Conservation (phyloP, 2,329 filamentous ascomycete species). For the Tolypocladium tundrense region DNA sequence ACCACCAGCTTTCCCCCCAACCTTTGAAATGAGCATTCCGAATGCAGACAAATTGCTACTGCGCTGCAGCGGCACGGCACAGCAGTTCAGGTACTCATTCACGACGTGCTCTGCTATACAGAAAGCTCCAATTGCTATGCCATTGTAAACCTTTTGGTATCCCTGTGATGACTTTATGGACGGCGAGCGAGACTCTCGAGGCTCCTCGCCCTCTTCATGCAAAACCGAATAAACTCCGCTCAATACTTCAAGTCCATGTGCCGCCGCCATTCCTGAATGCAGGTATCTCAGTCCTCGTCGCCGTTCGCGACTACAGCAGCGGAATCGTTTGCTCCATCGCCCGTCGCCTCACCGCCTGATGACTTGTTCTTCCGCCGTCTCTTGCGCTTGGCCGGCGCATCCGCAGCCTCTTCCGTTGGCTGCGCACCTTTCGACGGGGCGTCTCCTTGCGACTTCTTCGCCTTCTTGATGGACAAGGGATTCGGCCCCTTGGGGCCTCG, state of each 20-base stretch:
- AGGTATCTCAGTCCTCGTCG: constrained; percentile 10
- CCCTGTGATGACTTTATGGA: neutral
- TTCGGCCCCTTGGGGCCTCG: constrained; percentile 61
- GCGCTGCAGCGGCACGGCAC: neutral
- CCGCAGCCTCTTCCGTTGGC: constrained; percentile 11
- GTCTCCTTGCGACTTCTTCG: constrained; percentile 38
- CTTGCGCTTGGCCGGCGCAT: constrained; percentile 19
- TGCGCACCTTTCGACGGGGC: constrained; percentile 19
- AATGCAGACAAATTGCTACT: neutral
- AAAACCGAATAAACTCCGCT: neutral
- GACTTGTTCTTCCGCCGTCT: constrained; percentile 20
- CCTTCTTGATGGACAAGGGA: constrained; percentile 60
- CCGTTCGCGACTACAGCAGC: constrained; percentile 5
- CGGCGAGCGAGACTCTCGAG: neutral
- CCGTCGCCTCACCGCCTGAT: constrained; percentile 6
- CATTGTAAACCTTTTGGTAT: neutral
- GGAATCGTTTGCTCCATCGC: constrained; percentile 4
- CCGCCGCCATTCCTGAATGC: neutral
- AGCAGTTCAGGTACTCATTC: neutral
- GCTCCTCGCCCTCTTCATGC: neutral
- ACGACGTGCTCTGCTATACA: neutral
- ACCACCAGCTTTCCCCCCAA: neutral
- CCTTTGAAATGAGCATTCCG: neutral
- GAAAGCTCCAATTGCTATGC: neutral
- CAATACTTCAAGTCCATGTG: neutral